Evolutionary conservation across 1,284 basidiomycete species (phyloP).

Genomic region (Ustilago sp.): DNA sequence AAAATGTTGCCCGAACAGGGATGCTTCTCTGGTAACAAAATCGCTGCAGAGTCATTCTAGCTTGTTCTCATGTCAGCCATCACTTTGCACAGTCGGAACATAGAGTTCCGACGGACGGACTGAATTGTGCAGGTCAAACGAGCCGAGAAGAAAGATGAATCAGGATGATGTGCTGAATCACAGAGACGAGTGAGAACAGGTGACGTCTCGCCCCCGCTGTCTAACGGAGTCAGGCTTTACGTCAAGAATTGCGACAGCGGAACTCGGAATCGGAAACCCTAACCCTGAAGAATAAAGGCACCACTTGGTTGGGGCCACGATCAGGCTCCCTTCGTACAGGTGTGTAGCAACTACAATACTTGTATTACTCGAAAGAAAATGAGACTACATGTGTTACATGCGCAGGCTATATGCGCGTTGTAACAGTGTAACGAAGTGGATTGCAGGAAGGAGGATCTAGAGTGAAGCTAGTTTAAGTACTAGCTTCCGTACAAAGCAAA

Average conservation of each 20-base stretch:
- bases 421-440: background rate
- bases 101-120: too few species aligned
- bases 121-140: background rate
- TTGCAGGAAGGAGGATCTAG: background rate
- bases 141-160: conserved; percentile 8
- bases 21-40: background rate
- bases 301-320: too few species aligned
- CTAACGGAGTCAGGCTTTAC: background rate
- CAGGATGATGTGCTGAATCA: conserved; percentile 13
- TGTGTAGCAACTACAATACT: too few species aligned
- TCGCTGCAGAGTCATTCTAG: background rate
- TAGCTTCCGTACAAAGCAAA: too few species aligned
- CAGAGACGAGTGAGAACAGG: background rate
- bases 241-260: background rate
- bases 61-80: background rate
- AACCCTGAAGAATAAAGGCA: too few species aligned
- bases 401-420: too few species aligned
- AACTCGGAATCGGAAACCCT: background rate
- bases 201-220: background rate
- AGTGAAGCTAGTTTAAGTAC: too few species aligned
- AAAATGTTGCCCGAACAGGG: background rate
- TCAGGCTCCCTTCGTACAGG: too few species aligned
- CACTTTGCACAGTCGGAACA: background rate
- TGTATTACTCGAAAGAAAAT: too few species aligned
- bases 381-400: too few species aligned